These are phyloP conservation scores for Micractinium sp. DNA, from an alignment of 139 green algal genomes.

Conservation along the genomic window DNA sequence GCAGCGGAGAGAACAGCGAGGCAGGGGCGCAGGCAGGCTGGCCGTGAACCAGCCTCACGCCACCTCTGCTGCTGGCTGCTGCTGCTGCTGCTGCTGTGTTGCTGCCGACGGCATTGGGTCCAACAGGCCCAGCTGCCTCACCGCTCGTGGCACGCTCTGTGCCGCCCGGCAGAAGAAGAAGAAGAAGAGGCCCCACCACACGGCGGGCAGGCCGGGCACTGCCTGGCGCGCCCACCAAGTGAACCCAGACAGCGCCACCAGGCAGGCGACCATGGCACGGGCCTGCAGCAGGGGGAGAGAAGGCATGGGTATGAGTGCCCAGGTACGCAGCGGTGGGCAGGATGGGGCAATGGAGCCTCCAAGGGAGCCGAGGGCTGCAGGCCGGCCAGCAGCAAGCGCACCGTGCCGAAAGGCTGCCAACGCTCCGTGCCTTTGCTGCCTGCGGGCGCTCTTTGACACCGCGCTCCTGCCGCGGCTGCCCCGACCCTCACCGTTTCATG, in stretches of 20 bases:
- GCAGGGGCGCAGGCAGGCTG: no score
- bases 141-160: slow-evolving; percentile 52
- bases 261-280: slow-evolving; percentile 60
- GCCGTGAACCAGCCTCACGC: background rate
- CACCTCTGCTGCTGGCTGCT: background rate
- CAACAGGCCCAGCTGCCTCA: slow-evolving; percentile 17
- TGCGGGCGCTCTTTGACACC: no score
- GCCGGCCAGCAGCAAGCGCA: no score
- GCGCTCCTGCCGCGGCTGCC: no score
- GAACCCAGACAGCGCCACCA: slow-evolving; percentile 55
- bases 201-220: slow-evolving; percentile 47
- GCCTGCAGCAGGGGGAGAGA: slow-evolving; percentile 28
- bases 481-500: no score
- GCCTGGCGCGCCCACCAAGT: slow-evolving; percentile 36
- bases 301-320: no score
- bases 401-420: no score
- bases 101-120: background rate
- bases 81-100: background rate
- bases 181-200: slow-evolving; percentile 69
- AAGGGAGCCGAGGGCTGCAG: no score
- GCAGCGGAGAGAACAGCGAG: no score
- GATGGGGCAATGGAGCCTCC: no score
- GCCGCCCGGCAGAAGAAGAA: slow-evolving; percentile 67
- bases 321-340: no score
- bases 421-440: no score